phyloP scores from a whole-genome alignment of 2,329 filamentous ascomycete genomes.

The Cadophora luteo-olivacea region DNA sequence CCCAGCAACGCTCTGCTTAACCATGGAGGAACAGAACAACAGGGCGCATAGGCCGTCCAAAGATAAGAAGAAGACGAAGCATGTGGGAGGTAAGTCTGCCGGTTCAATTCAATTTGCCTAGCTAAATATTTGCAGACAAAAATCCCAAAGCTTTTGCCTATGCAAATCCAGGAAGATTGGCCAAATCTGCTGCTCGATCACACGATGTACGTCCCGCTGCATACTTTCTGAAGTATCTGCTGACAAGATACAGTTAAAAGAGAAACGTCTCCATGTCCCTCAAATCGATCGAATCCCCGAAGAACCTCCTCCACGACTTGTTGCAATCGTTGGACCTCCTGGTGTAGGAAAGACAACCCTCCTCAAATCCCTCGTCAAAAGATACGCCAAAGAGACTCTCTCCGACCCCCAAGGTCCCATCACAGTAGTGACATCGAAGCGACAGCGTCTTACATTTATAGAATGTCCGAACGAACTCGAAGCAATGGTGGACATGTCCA shows the following conservation, averaged over 20 bases:
- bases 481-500: conserved; percentile 95
- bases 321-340: conserved; percentile 92
- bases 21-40: conserved; percentile 83
- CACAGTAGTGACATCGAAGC: conserved; percentile 95
- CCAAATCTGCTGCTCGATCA: conserved; percentile 54
- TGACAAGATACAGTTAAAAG: conserved; percentile 71
- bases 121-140: conserved; percentile 38
- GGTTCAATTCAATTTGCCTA: background rate
- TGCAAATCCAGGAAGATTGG: conserved; percentile 46
- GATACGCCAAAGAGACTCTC: conserved; percentile 95
- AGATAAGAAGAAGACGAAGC: conserved; percentile 91
- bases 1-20: conserved; percentile 3
- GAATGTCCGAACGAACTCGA: conserved; percentile 98
- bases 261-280: conserved; percentile 95
- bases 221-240: conserved; percentile 4
- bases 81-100: conserved; percentile 60
- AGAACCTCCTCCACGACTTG: conserved; percentile 90
- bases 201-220: conserved; percentile 54
- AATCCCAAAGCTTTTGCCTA: conserved; percentile 48
- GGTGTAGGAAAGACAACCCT: conserved; percentile 96
- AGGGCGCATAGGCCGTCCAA: conserved; percentile 86
- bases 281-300: conserved; percentile 95
- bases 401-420: conserved; percentile 89
- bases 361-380: conserved; percentile 89
- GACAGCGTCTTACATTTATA: conserved; percentile 90